Base-by-base conservation (phyloP, 768 basidiomycete genomes). In the Trametes villosa region DNA sequence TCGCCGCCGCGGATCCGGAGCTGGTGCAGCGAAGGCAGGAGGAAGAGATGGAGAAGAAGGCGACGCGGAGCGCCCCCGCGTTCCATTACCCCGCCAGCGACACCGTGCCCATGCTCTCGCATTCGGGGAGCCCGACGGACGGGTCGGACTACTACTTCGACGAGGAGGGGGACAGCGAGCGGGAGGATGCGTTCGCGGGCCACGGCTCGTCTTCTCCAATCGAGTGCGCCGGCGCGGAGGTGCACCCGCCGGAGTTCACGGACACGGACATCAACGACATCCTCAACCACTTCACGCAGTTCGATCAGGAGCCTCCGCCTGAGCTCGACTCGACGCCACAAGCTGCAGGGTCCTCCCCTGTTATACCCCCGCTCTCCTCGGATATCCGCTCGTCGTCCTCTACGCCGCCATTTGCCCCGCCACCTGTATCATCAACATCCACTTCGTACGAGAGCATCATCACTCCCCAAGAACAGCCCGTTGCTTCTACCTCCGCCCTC, bases 41-140 rank as follows among this genome's bases (percentile, higher is more conserved):
- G 76, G 79, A 64, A 76, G 77, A 80, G 53, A 80, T 82, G 52
- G 80, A 78, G 62, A 80, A 79, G 59, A 72, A 70, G 59, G 75
- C 76, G 49, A 91, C 91, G 36, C 85, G 88, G 63, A 84, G 83
- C 2, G 87, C 89, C 0, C 89, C 91, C 48, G 85, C 89, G 2
- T 92, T 92, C 68, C 90, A 91, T 71, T 90, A 88, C 15, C 82
- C 91, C 18, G 91, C 87, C 36, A 82, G 78, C 46, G 81, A 83
- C 51, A 53, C 46, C 31, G 53, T 51, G 3, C 59, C 59, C 5
- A 44, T 56, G 40, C 60, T 62, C 9, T 46, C 51, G 20, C 55
- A 54, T 30, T 59, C 53, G 22, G 51, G 45, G 38, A 63, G 67
- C 64, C 57, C 57, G 4, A 70, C 69, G 15, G 67, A 68, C 51